Conservation (phyloP, 352 stramenopile species). For the Globisporangium carolinianum region DNA sequence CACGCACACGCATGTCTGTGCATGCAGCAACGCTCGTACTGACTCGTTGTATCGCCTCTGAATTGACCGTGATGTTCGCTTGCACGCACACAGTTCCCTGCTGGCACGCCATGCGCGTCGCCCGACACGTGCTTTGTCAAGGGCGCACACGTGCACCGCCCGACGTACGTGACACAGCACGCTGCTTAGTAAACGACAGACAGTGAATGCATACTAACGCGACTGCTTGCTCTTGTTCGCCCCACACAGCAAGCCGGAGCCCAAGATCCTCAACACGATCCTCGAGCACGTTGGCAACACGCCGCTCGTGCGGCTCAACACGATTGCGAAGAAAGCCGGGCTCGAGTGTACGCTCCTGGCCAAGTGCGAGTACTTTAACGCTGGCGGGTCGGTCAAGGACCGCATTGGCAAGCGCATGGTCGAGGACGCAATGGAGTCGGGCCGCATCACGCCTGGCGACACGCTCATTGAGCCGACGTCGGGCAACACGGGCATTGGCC, state of each 20-base stretch:
- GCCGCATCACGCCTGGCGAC: slow-evolving; percentile 91
- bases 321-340: slow-evolving; percentile 70
- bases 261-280: slow-evolving; percentile 90
- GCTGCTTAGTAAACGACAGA: too few relatives aligned
- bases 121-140: slow-evolving; percentile 64
- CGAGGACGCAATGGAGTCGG: slow-evolving; percentile 87
- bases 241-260: slow-evolving; percentile 26
- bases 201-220: not conserved
- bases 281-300: slow-evolving; percentile 94
- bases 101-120: slow-evolving; percentile 32
- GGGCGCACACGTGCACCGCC: slow-evolving; percentile 55
- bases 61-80: not conserved
- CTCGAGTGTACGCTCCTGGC: slow-evolving; percentile 89
- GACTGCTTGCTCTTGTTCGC: slow-evolving; percentile 1
- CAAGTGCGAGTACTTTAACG: slow-evolving; percentile 98
- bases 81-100: slow-evolving; percentile 13
- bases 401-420: slow-evolving; percentile 89
- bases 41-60: not conserved
- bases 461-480: slow-evolving; percentile 96
- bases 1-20: too few relatives aligned
- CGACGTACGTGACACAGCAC: slow-evolving; percentile 19
- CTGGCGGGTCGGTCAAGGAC: slow-evolving; percentile 87
- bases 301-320: slow-evolving; percentile 91
- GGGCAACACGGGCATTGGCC: slow-evolving; percentile 97
- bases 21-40: not conserved